A percentile compares a stretch with the other conserved stretches of the same genome.
These are phyloP conservation scores for Rhynchosporium agropyri DNA, from an alignment of 2,329 filamentous ascomycete genomes.

Conservation along the genomic window DNA sequence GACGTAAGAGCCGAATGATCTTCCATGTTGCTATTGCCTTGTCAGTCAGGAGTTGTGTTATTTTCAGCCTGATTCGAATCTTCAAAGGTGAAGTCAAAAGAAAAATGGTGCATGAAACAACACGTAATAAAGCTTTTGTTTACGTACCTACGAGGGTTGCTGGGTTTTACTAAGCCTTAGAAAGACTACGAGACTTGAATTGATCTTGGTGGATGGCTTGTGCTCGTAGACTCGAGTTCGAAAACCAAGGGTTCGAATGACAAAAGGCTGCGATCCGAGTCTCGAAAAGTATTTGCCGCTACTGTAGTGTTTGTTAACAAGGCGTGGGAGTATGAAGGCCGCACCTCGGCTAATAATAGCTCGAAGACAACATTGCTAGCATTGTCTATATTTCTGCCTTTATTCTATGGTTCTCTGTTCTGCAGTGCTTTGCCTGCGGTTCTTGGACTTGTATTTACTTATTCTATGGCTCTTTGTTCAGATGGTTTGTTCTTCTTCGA, in stretches of 20 bases:
- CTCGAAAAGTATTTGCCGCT: not conserved
- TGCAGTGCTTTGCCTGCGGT: too few relatives aligned
- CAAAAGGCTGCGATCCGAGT: not conserved
- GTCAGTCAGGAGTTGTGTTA: not conserved
- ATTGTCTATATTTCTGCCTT: not conserved
- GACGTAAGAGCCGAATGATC: not conserved
- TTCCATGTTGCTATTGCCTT: not conserved
- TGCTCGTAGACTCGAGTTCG: not conserved
- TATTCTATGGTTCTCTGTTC: too few relatives aligned
- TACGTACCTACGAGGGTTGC: not conserved
- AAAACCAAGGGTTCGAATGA: not conserved
- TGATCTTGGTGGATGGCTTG: not conserved
- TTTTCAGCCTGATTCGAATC: not conserved
- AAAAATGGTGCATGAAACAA: not conserved
- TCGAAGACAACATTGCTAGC: not conserved
- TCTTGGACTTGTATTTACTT: too few relatives aligned
- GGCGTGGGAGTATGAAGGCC: not conserved
- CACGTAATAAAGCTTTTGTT: not conserved
- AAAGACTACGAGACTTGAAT: not conserved
- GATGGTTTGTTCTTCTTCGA: too few relatives aligned
- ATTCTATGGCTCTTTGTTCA: too few relatives aligned
- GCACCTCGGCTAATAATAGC: not conserved
- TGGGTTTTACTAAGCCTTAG: not conserved
- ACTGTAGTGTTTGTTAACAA: not conserved
- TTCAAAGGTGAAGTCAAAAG: not conserved